Conservation (phyloP, 1,284 basidiomycete genomes). For the Tylopilus sp. region DNA sequence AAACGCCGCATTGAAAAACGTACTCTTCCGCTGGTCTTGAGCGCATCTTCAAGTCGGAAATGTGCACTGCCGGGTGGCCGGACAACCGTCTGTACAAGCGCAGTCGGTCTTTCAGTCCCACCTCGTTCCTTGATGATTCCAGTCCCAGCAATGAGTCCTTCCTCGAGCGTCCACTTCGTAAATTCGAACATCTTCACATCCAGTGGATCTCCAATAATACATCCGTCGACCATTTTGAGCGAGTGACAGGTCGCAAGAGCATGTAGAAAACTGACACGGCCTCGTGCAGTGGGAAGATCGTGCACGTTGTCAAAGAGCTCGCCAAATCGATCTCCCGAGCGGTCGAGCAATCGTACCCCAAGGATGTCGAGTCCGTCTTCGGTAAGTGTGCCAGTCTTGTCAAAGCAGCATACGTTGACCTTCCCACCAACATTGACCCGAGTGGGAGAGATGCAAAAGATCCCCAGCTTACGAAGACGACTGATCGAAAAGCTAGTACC, state of each 20-base stretch:
- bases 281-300: constrained; percentile 75
- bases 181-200: constrained; percentile 99
- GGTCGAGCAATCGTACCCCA: constrained; percentile 82
- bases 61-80: constrained; percentile 88
- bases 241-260: constrained; percentile 97
- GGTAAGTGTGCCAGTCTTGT: constrained; percentile 98
- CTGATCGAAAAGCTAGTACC: constrained; percentile 95
- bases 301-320: constrained; percentile 87
- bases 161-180: constrained; percentile 94
- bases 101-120: constrained; percentile 72
- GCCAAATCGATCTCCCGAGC: constrained; percentile 75
- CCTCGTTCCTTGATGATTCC: constrained; percentile 66
- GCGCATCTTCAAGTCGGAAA: constrained; percentile 90
- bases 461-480: constrained; percentile 83
- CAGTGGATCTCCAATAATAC: constrained; percentile 91
- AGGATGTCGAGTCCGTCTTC: constrained; percentile 98
- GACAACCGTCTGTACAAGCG: constrained; percentile 95
- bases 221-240: constrained; percentile 86
- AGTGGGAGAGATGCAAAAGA: constrained; percentile 97
- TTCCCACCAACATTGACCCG: constrained; percentile 96
- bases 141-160: constrained; percentile 71
- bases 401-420: constrained; percentile 97
- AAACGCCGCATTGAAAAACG: constrained; percentile 15
- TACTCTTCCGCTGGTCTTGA: constrained; percentile 78
- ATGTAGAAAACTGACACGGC: constrained; percentile 83